Conservation (phyloP, 116 monocot genomes). For the Trichopus zeylanicus region DNA sequence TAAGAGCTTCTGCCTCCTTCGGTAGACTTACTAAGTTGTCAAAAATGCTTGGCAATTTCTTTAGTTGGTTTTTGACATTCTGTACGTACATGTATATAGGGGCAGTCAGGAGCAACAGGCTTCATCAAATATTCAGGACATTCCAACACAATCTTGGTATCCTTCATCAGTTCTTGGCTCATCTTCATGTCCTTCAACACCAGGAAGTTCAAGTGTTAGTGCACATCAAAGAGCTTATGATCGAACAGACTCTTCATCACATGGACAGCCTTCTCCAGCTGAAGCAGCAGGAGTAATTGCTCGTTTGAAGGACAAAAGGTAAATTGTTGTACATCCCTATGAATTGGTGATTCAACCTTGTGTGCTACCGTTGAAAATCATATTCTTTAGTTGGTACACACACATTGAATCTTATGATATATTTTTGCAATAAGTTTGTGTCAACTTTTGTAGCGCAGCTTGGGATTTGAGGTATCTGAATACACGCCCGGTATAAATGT, state of each 20-base stretch:
- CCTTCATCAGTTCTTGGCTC: slow-evolving; percentile 46
- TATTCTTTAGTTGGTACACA: too few relatives aligned
- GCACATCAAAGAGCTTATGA: slow-evolving; percentile 47
- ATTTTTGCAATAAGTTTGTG: too few relatives aligned
- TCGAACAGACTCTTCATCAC: slow-evolving; percentile 32
- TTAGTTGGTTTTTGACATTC: too few relatives aligned
- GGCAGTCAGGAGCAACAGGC: slow-evolving; percentile 29
- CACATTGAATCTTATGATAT: too few relatives aligned
- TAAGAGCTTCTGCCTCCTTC: too few relatives aligned
- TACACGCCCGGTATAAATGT: too few relatives aligned
- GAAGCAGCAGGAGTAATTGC: slow-evolving; percentile 75
- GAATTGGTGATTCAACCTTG: background rate
- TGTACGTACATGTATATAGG: slow-evolving; percentile 16
- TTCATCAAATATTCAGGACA: slow-evolving; percentile 25
- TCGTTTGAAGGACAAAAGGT: slow-evolving; percentile 80
- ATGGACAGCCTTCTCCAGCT: slow-evolving; percentile 53
- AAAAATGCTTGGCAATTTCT: too few relatives aligned
- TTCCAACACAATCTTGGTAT: slow-evolving; percentile 64
- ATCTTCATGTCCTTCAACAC: slow-evolving; percentile 49
- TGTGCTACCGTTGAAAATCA: too few relatives aligned
- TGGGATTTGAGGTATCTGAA: too few relatives aligned
- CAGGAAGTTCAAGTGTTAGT: slow-evolving; percentile 25
- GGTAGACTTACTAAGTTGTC: too few relatives aligned
- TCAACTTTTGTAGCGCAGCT: too few relatives aligned
- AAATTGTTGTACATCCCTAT: background rate